Conservation (phyloP, 2,329 filamentous ascomycete genomes). For the Phyllosticta paracitricarpa region DNA sequence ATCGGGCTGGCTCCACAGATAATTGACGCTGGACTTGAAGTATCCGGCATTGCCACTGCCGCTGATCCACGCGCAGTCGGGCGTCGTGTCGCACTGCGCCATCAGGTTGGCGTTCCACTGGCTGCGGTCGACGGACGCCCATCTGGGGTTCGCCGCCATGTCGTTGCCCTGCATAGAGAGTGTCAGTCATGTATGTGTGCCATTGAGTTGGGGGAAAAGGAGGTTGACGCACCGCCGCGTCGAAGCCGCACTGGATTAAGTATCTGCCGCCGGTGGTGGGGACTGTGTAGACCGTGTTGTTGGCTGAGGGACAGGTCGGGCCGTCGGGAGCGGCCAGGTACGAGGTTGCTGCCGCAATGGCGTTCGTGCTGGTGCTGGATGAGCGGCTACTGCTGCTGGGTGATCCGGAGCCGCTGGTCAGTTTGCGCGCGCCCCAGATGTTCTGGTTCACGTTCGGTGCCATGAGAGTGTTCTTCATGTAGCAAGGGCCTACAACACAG, state of each 20-base stretch:
- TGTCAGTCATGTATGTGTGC: not conserved
- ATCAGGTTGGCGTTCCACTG: not conserved
- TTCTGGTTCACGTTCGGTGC: not conserved
- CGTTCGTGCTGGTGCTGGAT: not conserved
- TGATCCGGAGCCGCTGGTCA: not conserved
- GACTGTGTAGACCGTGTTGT: slow-evolving; percentile 1
- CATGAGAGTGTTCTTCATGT: slow-evolving; percentile 2
- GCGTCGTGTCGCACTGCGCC: not conserved
- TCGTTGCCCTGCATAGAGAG: not conserved
- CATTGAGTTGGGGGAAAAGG: not conserved
- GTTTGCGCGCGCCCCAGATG: slow-evolving; percentile 5
- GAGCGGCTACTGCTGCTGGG: not conserved
- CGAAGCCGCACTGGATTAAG: not conserved
- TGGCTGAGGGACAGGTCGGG: not conserved
- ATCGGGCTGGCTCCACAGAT: not conserved
- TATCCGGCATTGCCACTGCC: not conserved
- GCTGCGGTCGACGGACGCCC: not conserved
- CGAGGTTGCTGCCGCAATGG: not conserved
- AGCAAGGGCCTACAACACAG: not conserved
- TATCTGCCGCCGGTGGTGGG: not conserved
- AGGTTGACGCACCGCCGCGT: not conserved
- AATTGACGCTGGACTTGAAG: not conserved
- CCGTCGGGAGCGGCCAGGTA: not conserved
- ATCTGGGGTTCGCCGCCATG: slow-evolving; percentile 3
- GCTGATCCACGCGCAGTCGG: not conserved